phyloP scores from a whole-genome alignment of 306 rosid species.

The Cucurbita argyrosperma region DNA sequence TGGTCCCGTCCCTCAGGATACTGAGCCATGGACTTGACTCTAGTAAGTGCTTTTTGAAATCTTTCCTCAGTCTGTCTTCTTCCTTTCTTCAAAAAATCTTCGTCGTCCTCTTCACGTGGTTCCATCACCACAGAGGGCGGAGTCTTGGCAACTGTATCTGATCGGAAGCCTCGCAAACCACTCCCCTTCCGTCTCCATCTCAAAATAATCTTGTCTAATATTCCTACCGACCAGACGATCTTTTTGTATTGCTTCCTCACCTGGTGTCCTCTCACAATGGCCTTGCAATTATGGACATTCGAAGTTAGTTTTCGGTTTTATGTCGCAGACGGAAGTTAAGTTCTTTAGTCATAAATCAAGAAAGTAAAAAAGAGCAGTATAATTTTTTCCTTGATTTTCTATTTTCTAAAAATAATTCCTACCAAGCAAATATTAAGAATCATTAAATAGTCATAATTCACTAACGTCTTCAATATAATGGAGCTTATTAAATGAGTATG shows the following conservation, averaged over 20 bases:
- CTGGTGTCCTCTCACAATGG: conserved; percentile 91
- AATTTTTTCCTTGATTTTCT: not conserved
- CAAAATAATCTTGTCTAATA: conserved; percentile 68
- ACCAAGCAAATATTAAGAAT: not conserved
- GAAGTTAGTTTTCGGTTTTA: conserved; percentile 19
- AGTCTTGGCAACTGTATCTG: conserved; percentile 33
- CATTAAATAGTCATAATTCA: not conserved
- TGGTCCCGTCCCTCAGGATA: conserved; percentile 91
- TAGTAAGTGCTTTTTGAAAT: conserved; percentile 70
- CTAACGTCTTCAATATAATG: not conserved
- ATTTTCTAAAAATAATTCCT: not conserved
- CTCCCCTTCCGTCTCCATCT: conserved; percentile 93
- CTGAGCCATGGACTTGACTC: conserved; percentile 92
- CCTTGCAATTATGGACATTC: conserved; percentile 32
- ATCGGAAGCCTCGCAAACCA: conserved; percentile 74
- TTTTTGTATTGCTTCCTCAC: conserved; percentile 68
- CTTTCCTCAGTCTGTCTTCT: conserved; percentile 78
- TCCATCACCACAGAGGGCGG: conserved; percentile 11
- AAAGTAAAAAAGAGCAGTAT: not conserved
- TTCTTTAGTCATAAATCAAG: not conserved
- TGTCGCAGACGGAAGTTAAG: not conserved
- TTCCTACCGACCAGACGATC: conserved; percentile 76
- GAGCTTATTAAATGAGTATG: not conserved
- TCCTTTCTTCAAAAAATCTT: conserved; percentile 78
- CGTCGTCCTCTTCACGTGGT: conserved; percentile 45